Evolutionary conservation across 805 yeast genomes (phyloP), one percentile per base, ranked within the genome.

Genomic region (Monosporozyma unispora): DNA sequence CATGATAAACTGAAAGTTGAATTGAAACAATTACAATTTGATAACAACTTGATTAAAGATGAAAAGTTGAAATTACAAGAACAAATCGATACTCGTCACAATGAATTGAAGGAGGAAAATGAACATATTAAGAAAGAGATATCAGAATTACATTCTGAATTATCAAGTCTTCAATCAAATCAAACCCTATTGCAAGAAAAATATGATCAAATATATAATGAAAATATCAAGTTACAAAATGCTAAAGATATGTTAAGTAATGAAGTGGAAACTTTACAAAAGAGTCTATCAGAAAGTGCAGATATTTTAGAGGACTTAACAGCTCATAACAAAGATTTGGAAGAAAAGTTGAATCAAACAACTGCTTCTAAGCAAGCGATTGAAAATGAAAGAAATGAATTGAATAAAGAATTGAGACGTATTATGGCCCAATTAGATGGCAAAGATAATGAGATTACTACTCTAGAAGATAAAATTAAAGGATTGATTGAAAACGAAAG

Each of bases 141-240:
- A 8, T 50, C 51, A 22, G 63, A 60, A 46, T 28, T 50, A 7
- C 52, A 52, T 28, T 58, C 60, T 51, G 68, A 64, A 50, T 50
- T 64, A 12, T 55, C 56, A 25, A 57, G 61, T 61, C 46, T 60
- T 18, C 60, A 57, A 22, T 60, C 63, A 45, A 64, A 62, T 46
- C 62, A 61, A 47, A 55, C 54, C 16, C 53, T 60, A 22, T 27
- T 62, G n/a, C 62, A 60, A 47, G 56, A 52, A 8, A 62, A 62
- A 49, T 61, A 57, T 46, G 63, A 60, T 45, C 46, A 46, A 16
- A 31, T 56, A 16, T 47, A 52, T 11, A 31, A 48, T 25, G 63
- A 61, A 38, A 28, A 52, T 33, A 57, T 55, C 10, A 45, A 33
- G 14, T 39, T 16, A 18, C 28, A 29, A 10, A 33, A n/a, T 14